These are phyloP conservation scores for Annulohypoxylon maeteangense DNA, from an alignment of 495 filamentous ascomycete genomes.

Conservation along the genomic window DNA sequence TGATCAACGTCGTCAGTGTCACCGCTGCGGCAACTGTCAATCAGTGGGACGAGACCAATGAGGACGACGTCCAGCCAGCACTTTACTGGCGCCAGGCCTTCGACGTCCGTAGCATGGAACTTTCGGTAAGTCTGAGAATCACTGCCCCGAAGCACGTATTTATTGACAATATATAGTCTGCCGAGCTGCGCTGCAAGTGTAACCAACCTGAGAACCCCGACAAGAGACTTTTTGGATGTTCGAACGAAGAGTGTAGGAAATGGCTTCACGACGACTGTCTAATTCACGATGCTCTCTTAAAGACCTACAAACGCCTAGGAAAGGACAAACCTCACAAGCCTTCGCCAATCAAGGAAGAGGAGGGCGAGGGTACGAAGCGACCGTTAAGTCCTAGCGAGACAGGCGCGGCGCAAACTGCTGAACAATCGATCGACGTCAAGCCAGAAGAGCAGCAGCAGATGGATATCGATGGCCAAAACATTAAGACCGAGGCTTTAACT, in stretches of 20 bases:
- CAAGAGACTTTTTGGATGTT: constrained; percentile 67
- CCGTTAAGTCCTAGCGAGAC: constrained; percentile 58
- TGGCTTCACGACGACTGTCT: constrained; percentile 75
- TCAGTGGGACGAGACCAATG: constrained; percentile 70
- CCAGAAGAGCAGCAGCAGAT: constrained; percentile 46
- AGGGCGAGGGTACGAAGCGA: constrained; percentile 51
- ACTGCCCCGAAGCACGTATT: not conserved
- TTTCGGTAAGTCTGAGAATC: constrained; percentile 61
- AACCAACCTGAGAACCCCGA: constrained; percentile 71
- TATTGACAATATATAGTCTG: constrained; percentile 53
- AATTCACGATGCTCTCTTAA: constrained; percentile 59
- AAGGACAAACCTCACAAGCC: constrained; percentile 56
- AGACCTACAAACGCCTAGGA: constrained; percentile 59
- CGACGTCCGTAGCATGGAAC: constrained; percentile 63
- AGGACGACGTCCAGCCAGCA: constrained; percentile 63
- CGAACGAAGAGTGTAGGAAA: constrained; percentile 63
- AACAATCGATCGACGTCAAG: constrained; percentile 62
- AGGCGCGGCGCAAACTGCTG: constrained; percentile 50
- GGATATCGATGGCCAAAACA: constrained; percentile 36
- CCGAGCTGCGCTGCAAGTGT: constrained; percentile 70
- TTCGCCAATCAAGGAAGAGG: constrained; percentile 50
- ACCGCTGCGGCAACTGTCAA: constrained; percentile 59
- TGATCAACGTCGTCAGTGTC: constrained; percentile 64
- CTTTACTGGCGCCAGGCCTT: constrained; percentile 75
- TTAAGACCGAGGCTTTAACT: constrained; percentile 30